phyloP scores from a whole-genome alignment of 2,329 filamentous ascomycete genomes.

The Penicillium corylophilum region DNA sequence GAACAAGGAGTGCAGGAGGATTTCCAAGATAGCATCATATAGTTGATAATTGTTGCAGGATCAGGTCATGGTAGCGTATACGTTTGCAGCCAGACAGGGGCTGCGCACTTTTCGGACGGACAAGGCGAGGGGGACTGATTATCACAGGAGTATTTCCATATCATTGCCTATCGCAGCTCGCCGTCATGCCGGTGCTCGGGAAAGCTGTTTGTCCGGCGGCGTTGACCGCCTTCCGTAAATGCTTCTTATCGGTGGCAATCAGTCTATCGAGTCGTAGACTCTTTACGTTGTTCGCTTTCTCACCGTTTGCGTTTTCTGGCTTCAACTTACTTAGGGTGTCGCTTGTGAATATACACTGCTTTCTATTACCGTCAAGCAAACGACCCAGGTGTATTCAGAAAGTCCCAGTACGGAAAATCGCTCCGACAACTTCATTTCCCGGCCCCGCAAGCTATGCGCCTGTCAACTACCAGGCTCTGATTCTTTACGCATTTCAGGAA shows the following conservation, averaged over 20 bases:
- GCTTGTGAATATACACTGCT: neutral
- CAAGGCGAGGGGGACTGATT: neutral
- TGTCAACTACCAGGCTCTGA: neutral
- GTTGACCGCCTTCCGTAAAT: conserved; percentile 12
- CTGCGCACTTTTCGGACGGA: conserved; percentile 4
- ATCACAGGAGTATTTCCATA: conserved; percentile 14
- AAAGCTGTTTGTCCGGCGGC: conserved; percentile 2
- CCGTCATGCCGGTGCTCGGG: conserved; percentile 22
- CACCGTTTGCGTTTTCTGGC: neutral
- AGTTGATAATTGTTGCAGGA: neutral
- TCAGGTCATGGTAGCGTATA: conserved; percentile 24
- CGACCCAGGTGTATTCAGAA: neutral
- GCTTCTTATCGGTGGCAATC: conserved; percentile 9
- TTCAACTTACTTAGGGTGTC: neutral
- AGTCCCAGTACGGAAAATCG: no score
- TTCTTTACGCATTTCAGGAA: neutral
- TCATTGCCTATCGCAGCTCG: conserved; percentile 24
- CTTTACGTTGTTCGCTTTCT: neutral
- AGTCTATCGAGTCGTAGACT: neutral
- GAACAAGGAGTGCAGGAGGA: conserved; percentile 30
- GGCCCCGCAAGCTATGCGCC: neutral
- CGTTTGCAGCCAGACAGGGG: conserved; percentile 17
- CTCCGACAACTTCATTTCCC: neutral
- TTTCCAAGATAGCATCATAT: conserved; percentile 29
- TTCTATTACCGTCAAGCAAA: neutral